These are phyloP conservation scores for Nemania sp. DNA, from an alignment of 2,329 filamentous ascomycete species.

Conservation along the genomic window DNA sequence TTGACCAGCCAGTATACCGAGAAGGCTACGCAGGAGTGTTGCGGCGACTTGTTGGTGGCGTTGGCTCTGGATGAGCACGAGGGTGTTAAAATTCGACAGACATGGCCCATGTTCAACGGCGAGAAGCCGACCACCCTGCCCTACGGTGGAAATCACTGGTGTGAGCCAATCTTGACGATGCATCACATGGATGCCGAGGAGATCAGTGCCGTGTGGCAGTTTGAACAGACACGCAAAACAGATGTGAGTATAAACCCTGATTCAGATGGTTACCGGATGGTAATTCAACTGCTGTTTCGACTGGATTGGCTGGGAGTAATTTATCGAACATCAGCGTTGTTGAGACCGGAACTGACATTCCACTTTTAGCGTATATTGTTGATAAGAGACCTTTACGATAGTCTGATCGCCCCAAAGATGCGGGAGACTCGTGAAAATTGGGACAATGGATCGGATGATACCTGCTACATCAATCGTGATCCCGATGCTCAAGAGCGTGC, in stretches of 20 bases:
- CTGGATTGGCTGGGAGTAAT: not conserved
- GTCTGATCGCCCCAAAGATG: slow-evolving; percentile 53
- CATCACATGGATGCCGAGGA: slow-evolving; percentile 59
- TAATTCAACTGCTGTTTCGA: not conserved
- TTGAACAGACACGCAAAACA: slow-evolving; percentile 53
- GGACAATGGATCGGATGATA: slow-evolving; percentile 58
- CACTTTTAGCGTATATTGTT: slow-evolving; percentile 47
- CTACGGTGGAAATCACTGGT: slow-evolving; percentile 56
- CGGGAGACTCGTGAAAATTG: slow-evolving; percentile 50
- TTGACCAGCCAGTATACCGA: slow-evolving; percentile 53
- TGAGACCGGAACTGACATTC: slow-evolving; percentile 17
- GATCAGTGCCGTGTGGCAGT: slow-evolving; percentile 57
- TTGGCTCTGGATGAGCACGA: slow-evolving; percentile 52
- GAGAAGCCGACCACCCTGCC: slow-evolving; percentile 58
- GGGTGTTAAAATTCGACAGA: slow-evolving; percentile 48
- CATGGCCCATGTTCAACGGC: slow-evolving; percentile 59
- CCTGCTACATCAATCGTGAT: slow-evolving; percentile 49
- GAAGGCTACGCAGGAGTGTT: slow-evolving; percentile 51
- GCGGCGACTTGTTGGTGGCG: slow-evolving; percentile 58
- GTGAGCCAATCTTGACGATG: slow-evolving; percentile 61
- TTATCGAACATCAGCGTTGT: not conserved
- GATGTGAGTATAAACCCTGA: slow-evolving; percentile 42
- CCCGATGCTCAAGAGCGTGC: slow-evolving; percentile 43
- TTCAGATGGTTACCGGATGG: not conserved
- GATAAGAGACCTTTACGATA: slow-evolving; percentile 55